Evolutionary conservation across 345 rosid species (phyloP), one percentile per base, ranked within the genome.

Genomic region (Bruguiera sexangula): DNA sequence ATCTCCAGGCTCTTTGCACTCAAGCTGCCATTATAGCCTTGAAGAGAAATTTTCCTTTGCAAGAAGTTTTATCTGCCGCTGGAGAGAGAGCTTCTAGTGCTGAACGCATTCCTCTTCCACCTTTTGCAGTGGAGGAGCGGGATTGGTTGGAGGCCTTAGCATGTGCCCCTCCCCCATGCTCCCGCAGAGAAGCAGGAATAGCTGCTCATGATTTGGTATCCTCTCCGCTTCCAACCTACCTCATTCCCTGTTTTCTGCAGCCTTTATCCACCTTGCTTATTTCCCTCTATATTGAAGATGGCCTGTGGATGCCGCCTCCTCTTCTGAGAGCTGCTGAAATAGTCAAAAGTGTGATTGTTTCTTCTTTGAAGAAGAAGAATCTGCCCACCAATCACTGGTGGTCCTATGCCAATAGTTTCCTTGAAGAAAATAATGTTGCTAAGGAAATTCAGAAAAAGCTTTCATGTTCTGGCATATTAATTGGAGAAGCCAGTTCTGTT

Each of bases 121-220:
- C 80, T 69, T 81, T 92, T 79, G 76, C 81, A 59, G 97, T 95
- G 67, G 96, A 88, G 82, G 96, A 92, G 79, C 83, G 89, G 76
- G 97, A 95, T 79, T 95, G 99, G 99, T 78, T 89, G 82, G 96
- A 88, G 83, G 97, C 96, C 82, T 81, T 95, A 70, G 87, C 96
- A 19, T 82, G 92, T 76, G 82, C 93, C 66, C 91, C 93, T 59
- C 97, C 96, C 65, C 97, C 99, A 56, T 92, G 99, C 79, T 91
- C 96, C 62, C 92, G 81, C 67, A 86, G 99, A 84, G 97, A 91
- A 82, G 96, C 97, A 56, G 99, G 99, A 74, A 82, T 86, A 62
- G 89, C 97, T 76, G 95, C 93, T 66, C 73, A 85, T 78, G 96
- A 87, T 75, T 77, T 90, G 65, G 85, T 72, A 61, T 83, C 99